Conservation (phyloP, 345 rosid genomes). For the Brassica cretica region DNA sequence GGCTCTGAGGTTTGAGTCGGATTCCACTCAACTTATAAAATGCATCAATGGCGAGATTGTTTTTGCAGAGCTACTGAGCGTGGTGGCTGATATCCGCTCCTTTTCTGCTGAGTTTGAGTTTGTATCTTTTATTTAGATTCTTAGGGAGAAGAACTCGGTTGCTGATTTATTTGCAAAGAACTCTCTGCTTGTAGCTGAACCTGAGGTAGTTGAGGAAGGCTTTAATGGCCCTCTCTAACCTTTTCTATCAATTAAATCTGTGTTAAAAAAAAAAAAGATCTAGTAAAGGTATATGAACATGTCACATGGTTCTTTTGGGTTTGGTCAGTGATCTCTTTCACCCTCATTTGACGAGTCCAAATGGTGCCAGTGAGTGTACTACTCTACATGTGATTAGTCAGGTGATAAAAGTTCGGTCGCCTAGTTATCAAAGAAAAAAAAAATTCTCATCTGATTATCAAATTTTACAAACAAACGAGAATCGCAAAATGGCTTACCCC, state of each 20-base stretch:
- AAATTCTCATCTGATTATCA: conserved; percentile 2
- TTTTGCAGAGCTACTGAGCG: not conserved
- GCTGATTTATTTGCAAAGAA: not conserved
- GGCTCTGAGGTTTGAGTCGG: not conserved
- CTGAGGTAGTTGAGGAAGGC: not conserved
- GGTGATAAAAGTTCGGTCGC: not conserved
- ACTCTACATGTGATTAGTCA: not conserved
- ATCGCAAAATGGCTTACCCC: conserved; percentile 13
- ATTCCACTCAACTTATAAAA: not conserved
- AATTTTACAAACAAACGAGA: not conserved
- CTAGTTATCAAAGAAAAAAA: not conserved
- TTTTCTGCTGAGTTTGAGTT: not conserved
- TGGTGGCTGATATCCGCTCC: not conserved
- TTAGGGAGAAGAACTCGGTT: not conserved
- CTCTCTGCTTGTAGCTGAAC: not conserved
- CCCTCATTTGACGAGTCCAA: not conserved
- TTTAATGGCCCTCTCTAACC: not conserved
- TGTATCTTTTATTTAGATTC: not conserved
- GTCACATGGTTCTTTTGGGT: not conserved
- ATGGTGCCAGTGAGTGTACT: not conserved
- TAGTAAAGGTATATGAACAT: not conserved
- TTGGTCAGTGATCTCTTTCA: not conserved
- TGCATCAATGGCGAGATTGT: not conserved
- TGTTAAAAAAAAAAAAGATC: not conserved
- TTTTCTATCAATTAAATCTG: too few species aligned